Evolutionary conservation across 208 protist genomes (phyloP), one percentile per base, ranked within the genome.

Genomic region (Trypanosoma theileri): DNA sequence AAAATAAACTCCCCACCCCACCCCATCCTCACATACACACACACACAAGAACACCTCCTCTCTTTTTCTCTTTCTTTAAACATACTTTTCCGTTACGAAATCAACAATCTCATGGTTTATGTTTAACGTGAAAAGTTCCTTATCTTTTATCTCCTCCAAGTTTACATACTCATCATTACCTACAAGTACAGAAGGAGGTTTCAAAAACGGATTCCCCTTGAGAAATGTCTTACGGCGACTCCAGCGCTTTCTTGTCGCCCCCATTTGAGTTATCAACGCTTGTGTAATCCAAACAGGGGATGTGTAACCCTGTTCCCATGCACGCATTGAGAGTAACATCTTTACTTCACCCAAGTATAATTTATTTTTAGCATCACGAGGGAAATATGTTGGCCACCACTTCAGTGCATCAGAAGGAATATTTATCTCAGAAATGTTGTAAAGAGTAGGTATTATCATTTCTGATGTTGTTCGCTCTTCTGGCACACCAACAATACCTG

Each of bases 271-370:
- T 61, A 61, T n/a, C 56, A 65, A 44, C 52, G 11, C 28, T 11
- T 64, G 52, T 8, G 53, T 61, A 8, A 89, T 57, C 87, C 84
- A 93, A 14, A 80, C 19, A 7, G 61, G 46, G 2, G 80, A 81
- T 10, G 48, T 66, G 57, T 91, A 89, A 22, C 60, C 66, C 19
- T 77, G 74, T 65, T 94, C 82, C 57, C 73, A 84, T 48, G 86
- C 84, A 52, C 86, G 84, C 63, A 92, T 68, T 3, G 73, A 78
- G 28, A 91, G 60, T 21, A 84, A 62, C 63, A 77, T 73, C 17
- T 74, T 80, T 8, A 81, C 28, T 11, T 61, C 54, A 16, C 76
- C 69, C 24, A 73, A 50, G 65, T 82, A 89, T 21, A 62, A 66
- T 13, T 55, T 53, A 12, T 82, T 71, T 3, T 66, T 13, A n/a